Evolutionary conservation across 305 asterid genomes (phyloP), one percentile per base, ranked within the genome.

Genomic region (Nicotiana rustica): DNA sequence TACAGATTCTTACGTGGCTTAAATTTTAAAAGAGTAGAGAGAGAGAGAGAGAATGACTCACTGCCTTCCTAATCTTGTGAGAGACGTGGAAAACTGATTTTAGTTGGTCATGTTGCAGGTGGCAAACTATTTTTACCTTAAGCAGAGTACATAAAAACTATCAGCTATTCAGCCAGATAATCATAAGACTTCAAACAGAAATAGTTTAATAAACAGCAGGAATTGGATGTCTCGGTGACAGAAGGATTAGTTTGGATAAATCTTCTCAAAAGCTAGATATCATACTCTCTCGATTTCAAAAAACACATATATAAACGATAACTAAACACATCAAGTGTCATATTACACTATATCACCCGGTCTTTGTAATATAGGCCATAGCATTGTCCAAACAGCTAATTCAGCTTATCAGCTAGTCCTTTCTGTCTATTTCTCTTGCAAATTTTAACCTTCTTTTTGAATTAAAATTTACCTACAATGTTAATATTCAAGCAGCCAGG

Each of bases 51-150:
- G 67, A 81, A 31, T 56, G 81, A 94, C 98, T 90, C 83, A 96
- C 99, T 21, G 99, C 97, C 86, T 91, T 94, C 86, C 99, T 89
- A 62, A 94, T 83, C 86, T 92, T 96, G 88, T 88, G 92, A 44
- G 99, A 96, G 86, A 94, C 99, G 52, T 94, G 98, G 90, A 96
- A 96, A 85, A 91, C 97, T 33, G 98, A 91, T 87, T 90, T 88
- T 33, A 96, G 98, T 64, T 96, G 97, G 85, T 96, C 99, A 57
- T 96, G 99, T 90, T 94, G 97, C 81, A 96, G 92, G 90, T 94
- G 96, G 89, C 99, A 96, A 80, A 96, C 89, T 81, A 96, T 86
- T 86, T 96, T 94, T 15, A 94, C 97, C 99, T 95, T 64, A 21
- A 85, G 60, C 41, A 77, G 6, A 59, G 18, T n/a, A 83, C 3